Percentiles rank a stretch among this genome's conserved stretches.
These are phyloP conservation scores for Phascolomyces articulosus DNA, from an alignment of 371 early-diverging fungal species.

Conservation along the genomic window DNA sequence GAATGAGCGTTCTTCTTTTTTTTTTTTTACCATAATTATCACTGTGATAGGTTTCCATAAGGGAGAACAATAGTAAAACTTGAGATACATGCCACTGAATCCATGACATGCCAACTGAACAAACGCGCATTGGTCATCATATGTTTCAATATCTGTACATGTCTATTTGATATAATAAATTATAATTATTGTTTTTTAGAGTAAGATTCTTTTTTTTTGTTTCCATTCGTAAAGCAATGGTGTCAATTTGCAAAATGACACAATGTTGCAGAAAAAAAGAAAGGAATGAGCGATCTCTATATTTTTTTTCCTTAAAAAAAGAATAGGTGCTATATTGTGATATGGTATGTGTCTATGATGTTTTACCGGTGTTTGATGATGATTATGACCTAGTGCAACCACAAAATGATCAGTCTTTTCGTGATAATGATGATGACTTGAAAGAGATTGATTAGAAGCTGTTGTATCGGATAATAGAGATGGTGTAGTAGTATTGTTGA, in stretches of 20 bases:
- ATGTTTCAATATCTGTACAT: constrained; percentile 55
- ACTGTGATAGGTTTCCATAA: constrained; percentile 42
- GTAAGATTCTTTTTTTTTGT: not conserved
- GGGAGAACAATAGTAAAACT: constrained; percentile 63
- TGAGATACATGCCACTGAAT: constrained; percentile 56
- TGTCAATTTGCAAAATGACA: not conserved
- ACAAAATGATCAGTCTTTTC: not conserved
- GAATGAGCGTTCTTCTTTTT: not conserved
- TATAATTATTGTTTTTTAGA: not conserved
- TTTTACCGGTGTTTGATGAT: not conserved
- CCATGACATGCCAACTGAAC: constrained; percentile 57
- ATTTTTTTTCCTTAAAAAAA: too few relatives aligned
- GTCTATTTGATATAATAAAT: constrained; percentile 14
- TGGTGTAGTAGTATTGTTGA: not conserved
- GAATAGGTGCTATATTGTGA: too few relatives aligned
- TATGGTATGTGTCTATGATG: too few relatives aligned
- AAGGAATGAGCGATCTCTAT: too few relatives aligned
- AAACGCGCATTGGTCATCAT: constrained; percentile 58
- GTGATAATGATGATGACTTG: too few relatives aligned
- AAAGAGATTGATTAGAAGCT: too few relatives aligned
- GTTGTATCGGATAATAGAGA: not conserved
- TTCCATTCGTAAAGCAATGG: not conserved
- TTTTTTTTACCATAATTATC: constrained; percentile 43
- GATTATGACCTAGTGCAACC: not conserved
- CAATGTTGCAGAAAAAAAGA: not conserved